Conservation (phyloP, 1,284 basidiomycete genomes). For the Coniophora puteana region DNA sequence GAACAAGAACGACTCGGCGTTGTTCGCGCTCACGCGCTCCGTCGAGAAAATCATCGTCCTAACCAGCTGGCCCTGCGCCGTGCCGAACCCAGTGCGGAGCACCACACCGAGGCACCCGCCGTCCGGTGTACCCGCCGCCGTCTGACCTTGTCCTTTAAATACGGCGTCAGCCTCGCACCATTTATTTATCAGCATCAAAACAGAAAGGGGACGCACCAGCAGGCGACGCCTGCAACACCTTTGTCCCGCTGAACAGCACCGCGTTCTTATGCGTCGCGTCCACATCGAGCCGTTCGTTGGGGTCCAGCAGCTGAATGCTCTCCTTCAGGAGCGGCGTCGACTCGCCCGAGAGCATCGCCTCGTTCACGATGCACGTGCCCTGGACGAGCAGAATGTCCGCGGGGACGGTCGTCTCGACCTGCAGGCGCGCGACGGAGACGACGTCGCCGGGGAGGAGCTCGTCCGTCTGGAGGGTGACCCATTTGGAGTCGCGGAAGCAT, state of each 20-base stretch:
- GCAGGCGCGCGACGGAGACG: slow-evolving; percentile 79
- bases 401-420: slow-evolving; percentile 82
- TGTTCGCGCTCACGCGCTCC: slow-evolving; percentile 93
- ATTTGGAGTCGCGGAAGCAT: slow-evolving; percentile 76
- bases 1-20: slow-evolving; percentile 90
- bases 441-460: slow-evolving; percentile 88
- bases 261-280: slow-evolving; percentile 83
- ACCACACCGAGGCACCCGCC: slow-evolving; percentile 89
- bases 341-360: slow-evolving; percentile 97
- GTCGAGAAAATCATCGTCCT: slow-evolving; percentile 98
- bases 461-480: slow-evolving; percentile 78
- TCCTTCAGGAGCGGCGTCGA: slow-evolving; percentile 95
- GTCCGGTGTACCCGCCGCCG: slow-evolving; percentile 71
- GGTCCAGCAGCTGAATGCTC: slow-evolving; percentile 82
- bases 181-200: background rate
- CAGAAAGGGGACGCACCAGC: slow-evolving; percentile 31
- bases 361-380: slow-evolving; percentile 93
- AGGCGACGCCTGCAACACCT: slow-evolving; percentile 80
- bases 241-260: slow-evolving; percentile 93
- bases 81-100: slow-evolving; percentile 94
- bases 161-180: background rate
- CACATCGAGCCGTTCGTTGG: slow-evolving; percentile 73
- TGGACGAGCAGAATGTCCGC: slow-evolving; percentile 87
- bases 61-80: slow-evolving; percentile 92
- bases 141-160: slow-evolving; percentile 33